These are phyloP conservation scores for Dovyalis caffra DNA, from an alignment of 345 rosid species.

Conservation along the genomic window DNA sequence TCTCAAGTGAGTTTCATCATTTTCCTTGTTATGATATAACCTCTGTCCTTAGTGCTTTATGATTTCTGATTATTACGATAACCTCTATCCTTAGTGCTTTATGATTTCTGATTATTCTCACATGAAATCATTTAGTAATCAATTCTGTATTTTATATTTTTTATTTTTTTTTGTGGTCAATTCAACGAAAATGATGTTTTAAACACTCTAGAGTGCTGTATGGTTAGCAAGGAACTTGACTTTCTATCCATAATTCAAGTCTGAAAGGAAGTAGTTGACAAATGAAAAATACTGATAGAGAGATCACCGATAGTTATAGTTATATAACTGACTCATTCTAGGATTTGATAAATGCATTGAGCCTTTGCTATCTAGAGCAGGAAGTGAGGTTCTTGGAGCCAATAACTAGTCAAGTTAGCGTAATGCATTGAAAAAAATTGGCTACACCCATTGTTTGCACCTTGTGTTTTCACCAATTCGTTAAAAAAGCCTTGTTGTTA, in stretches of 20 bases:
- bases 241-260: neutral
- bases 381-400: no score
- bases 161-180: neutral
- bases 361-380: no score
- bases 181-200: neutral
- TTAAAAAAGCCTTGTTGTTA: no score
- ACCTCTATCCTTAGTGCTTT: neutral
- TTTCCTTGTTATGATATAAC: conserved; percentile 4
- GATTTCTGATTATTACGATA: neutral
- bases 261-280: no score
- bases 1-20: conserved; percentile 66
- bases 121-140: neutral
- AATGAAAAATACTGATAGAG: no score
- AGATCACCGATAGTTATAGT: no score
- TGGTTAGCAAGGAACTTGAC: neutral
- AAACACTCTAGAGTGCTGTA: neutral
- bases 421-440: no score
- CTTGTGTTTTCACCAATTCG: no score
- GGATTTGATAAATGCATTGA: no score
- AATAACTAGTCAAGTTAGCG: no score
- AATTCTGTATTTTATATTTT: neutral
- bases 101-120: neutral
- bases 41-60: neutral
- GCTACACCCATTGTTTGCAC: no score
- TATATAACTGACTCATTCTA: no score